A percentile compares a stretch with the other conserved stretches of the same genome.
These are phyloP conservation scores for Prunus salicina DNA, from an alignment of 306 rosid genomes.

Conservation along the genomic window DNA sequence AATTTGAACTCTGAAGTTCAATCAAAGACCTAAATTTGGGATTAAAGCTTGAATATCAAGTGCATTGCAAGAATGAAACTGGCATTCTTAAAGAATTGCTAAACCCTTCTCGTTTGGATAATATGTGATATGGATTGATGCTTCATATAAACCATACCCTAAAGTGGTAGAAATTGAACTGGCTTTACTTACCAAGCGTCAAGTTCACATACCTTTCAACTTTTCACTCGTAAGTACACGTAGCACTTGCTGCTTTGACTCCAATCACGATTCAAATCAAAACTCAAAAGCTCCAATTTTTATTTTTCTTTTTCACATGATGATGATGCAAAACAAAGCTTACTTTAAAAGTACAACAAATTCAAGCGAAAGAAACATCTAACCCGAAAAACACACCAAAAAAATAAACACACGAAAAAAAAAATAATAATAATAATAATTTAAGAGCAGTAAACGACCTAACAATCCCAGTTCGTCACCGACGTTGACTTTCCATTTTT, in stretches of 20 bases:
- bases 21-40: too few relatives aligned
- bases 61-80: too few relatives aligned
- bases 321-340: not conserved
- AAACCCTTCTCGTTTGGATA: too few relatives aligned
- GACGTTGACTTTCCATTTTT: not conserved
- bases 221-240: not conserved
- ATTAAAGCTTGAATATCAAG: too few relatives aligned
- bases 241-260: not conserved
- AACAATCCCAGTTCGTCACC: not conserved
- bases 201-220: not conserved
- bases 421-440: not conserved
- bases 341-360: constrained; percentile 5
- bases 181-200: not conserved
- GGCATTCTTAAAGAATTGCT: too few relatives aligned
- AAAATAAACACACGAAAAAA: not conserved
- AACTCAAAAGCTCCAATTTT: not conserved
- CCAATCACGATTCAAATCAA: not conserved
- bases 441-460: not conserved
- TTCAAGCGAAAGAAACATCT: not conserved
- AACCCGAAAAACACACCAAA: not conserved
- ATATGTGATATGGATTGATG: too few relatives aligned
- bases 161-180: too few relatives aligned
- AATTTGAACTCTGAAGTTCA: too few relatives aligned
- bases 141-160: too few relatives aligned
- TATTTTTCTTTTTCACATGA: not conserved